Conservation (phyloP, 23 red algal genomes). For the Cyanidiococcus yangmingshanensis region DNA sequence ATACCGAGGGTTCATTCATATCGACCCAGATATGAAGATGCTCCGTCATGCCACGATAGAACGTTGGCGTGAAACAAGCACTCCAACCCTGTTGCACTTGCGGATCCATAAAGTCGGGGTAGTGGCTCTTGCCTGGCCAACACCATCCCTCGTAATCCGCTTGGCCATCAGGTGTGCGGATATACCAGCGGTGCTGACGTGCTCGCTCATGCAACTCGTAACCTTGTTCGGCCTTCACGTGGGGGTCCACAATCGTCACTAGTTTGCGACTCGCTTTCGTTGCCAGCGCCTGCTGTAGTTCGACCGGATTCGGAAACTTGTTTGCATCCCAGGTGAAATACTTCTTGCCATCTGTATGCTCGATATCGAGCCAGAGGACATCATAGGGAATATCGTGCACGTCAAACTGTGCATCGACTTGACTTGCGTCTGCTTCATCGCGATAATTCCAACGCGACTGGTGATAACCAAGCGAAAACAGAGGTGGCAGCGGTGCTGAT, state of each 20-base stretch:
- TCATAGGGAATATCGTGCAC: slow-evolving; percentile 76
- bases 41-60: slow-evolving; percentile 57
- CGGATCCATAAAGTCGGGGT: slow-evolving; percentile 52
- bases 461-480: slow-evolving; percentile 87
- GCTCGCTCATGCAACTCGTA: slow-evolving; percentile 56
- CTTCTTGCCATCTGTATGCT: slow-evolving; percentile 92
- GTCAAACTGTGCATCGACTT: slow-evolving; percentile 64
- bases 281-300: slow-evolving; percentile 39
- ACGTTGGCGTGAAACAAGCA: slow-evolving; percentile 32
- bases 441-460: slow-evolving; percentile 95
- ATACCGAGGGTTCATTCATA: slow-evolving; percentile 98
- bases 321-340: slow-evolving; percentile 94
- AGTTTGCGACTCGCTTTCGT: slow-evolving; percentile 48
- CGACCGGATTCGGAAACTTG: slow-evolving; percentile 68
- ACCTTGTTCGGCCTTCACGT: slow-evolving; percentile 70
- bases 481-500: slow-evolving; percentile 54
- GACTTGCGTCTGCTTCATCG: slow-evolving; percentile 51
- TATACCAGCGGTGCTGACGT: slow-evolving; percentile 32
- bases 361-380: slow-evolving; percentile 96
- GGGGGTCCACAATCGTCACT: slow-evolving; percentile 95
- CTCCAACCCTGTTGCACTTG: slow-evolving; percentile 52
- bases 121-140: slow-evolving; percentile 74
- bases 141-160: slow-evolving; percentile 65
- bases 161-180: slow-evolving; percentile 48
- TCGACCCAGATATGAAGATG: slow-evolving; percentile 89